Conservation (phyloP, 2,329 filamentous ascomycete species). For the Aspergillus sp. region DNA sequence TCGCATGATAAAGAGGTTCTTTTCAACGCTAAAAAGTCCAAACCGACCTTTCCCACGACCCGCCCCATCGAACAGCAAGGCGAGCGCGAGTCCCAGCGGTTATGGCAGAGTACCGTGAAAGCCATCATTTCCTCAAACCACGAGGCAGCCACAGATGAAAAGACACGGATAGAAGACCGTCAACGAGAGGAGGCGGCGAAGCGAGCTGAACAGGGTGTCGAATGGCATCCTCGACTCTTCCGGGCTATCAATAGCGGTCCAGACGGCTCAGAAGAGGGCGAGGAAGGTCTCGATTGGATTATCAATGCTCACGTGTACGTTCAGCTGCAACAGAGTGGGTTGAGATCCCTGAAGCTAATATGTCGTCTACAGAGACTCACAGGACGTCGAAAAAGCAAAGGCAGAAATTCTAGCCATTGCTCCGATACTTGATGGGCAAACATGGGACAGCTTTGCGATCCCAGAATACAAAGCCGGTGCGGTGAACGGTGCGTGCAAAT, state of each 20-base stretch:
- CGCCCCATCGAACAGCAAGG: slow-evolving; percentile 83
- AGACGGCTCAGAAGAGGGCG: slow-evolving; percentile 71
- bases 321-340: background rate
- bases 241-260: slow-evolving; percentile 69
- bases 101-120: slow-evolving; percentile 80
- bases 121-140: slow-evolving; percentile 86
- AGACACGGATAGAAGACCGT: slow-evolving; percentile 91
- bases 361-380: slow-evolving; percentile 53
- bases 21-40: slow-evolving; percentile 80
- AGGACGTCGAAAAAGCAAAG: slow-evolving; percentile 66
- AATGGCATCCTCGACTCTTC: slow-evolving; percentile 89
- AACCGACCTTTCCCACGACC: slow-evolving; percentile 69
- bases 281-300: slow-evolving; percentile 93
- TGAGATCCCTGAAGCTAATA: slow-evolving; percentile 5
- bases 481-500: slow-evolving; percentile 2
- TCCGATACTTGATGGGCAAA: slow-evolving; percentile 79
- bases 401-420: slow-evolving; percentile 85
- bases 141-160: slow-evolving; percentile 86
- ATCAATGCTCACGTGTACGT: slow-evolving; percentile 81
- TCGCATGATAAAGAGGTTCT: slow-evolving; percentile 86
- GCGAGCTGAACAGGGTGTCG: slow-evolving; percentile 72
- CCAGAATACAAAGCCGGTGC: slow-evolving; percentile 45
- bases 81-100: slow-evolving; percentile 81
- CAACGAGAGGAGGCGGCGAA: slow-evolving; percentile 86
- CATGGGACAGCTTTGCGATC: slow-evolving; percentile 56